Evolutionary conservation across 2,329 filamentous ascomycete genomes (phyloP).

Genomic region (Phyllosticta paracitricarpa): DNA sequence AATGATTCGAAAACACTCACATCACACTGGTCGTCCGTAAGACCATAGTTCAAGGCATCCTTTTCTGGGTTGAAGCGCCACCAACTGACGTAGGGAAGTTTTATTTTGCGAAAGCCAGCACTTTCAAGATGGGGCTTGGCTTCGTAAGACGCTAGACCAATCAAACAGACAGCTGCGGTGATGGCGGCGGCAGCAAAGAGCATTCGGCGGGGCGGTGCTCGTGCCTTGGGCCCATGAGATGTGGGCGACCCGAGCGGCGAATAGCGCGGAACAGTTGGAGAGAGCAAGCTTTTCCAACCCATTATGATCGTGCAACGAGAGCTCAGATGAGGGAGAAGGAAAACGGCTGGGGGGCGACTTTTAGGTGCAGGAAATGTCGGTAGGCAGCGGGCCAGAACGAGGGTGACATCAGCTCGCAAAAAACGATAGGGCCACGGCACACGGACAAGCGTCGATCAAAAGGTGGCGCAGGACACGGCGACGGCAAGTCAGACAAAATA

Average conservation of each 20-base stretch:
- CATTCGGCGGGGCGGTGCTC: background rate
- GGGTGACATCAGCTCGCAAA: background rate
- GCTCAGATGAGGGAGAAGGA: background rate
- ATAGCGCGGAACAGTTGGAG: constrained; percentile 4
- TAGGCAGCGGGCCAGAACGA: background rate
- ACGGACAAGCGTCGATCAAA: background rate
- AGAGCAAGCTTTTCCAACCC: constrained; percentile 2
- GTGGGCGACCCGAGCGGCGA: constrained; percentile 3
- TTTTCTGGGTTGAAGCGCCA: constrained; percentile 7
- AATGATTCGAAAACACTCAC: background rate
- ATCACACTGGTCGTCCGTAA: constrained; percentile 9
- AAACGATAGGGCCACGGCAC: background rate
- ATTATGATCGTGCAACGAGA: background rate
- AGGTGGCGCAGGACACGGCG: background rate
- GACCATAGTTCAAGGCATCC: constrained; percentile 2
- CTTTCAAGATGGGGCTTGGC: background rate
- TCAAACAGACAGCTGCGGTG: background rate
- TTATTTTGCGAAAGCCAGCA: background rate
- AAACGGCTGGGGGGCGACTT: background rate
- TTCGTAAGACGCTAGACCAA: background rate
- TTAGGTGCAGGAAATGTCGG: background rate
- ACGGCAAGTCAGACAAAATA: background rate
- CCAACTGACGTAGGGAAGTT: background rate
- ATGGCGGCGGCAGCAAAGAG: background rate
- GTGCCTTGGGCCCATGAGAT: background rate